Conservation (phyloP, 768 basidiomycete genomes). For the Tubosaeta sp. region DNA sequence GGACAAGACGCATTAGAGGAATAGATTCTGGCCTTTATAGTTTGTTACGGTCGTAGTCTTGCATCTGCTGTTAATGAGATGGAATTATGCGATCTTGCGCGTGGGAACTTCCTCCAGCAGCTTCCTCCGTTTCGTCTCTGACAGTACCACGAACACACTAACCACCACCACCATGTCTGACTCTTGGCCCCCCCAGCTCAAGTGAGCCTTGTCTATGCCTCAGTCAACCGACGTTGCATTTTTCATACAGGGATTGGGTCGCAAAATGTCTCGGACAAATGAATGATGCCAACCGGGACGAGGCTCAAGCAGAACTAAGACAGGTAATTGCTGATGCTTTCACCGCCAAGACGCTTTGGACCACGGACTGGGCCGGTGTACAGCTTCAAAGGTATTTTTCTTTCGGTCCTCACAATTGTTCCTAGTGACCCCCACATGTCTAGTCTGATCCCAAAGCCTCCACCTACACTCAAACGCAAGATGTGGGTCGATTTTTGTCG, state of each 20-base stretch:
- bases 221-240: constrained; percentile 6
- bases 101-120: not conserved
- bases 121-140: constrained; percentile 4
- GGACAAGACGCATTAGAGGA: constrained; percentile 31
- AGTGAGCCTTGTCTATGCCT: constrained; percentile 40
- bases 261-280: constrained; percentile 90
- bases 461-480: constrained; percentile 64
- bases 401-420: constrained; percentile 5
- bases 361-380: constrained; percentile 89
- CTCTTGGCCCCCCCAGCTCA: constrained; percentile 77
- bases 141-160: constrained; percentile 1
- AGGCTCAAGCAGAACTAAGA: constrained; percentile 92
- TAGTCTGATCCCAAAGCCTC: constrained; percentile 60
- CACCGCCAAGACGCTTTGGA: constrained; percentile 76
- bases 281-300: constrained; percentile 78
- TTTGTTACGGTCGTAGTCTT: constrained; percentile 23
- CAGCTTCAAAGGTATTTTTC: constrained; percentile 74
- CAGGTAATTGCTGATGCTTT: constrained; percentile 95
- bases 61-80: constrained; percentile 23
- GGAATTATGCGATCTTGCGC: not conserved
- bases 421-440: constrained; percentile 18
- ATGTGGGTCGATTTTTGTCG: constrained; percentile 38
- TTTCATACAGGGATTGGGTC: constrained; percentile 80
- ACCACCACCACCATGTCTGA: constrained; percentile 61
- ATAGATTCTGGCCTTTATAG: constrained; percentile 14